Evolutionary conservation across 768 basidiomycete genomes (phyloP).

Genomic region (Calvatia gigantea): DNA sequence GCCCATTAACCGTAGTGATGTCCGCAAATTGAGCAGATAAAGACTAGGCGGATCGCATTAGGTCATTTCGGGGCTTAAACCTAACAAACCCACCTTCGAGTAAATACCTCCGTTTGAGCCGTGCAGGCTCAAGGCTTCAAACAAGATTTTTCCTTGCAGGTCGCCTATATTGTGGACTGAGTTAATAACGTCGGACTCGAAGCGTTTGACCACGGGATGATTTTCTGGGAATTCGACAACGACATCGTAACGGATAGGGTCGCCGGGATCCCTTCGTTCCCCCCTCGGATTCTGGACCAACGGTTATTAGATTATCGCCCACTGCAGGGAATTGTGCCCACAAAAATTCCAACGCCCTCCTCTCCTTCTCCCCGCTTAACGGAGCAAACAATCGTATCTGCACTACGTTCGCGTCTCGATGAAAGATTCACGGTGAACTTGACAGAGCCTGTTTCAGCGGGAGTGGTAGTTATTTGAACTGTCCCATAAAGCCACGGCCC

Average conservation of each 20-base stretch:
- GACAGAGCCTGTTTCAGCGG: neutral
- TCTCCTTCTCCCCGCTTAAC: neutral
- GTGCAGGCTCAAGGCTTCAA: neutral
- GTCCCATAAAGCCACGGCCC: neutral
- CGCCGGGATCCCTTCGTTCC: neutral
- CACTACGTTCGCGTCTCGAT: neutral
- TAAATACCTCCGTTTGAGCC: neutral
- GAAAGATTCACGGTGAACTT: neutral
- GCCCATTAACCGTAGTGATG: neutral
- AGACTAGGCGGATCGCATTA: neutral
- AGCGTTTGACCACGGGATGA: neutral
- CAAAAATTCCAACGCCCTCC: conserved; percentile 5
- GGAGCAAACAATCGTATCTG: conserved; percentile 1
- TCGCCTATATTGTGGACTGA: neutral
- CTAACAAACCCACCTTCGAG: neutral
- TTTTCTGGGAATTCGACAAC: conserved; percentile 4
- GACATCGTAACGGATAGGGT: neutral
- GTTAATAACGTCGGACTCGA: neutral
- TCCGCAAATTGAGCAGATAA: neutral
- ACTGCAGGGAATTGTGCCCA: neutral
- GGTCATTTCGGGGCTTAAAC: neutral
- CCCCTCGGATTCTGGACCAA: neutral
- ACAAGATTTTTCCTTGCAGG: conserved; percentile 1
- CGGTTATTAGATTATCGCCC: neutral
- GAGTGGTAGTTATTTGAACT: neutral